These are phyloP conservation scores for Carex parvula DNA, from an alignment of 176 grass and related monocot genomes.

Conservation along the genomic window DNA sequence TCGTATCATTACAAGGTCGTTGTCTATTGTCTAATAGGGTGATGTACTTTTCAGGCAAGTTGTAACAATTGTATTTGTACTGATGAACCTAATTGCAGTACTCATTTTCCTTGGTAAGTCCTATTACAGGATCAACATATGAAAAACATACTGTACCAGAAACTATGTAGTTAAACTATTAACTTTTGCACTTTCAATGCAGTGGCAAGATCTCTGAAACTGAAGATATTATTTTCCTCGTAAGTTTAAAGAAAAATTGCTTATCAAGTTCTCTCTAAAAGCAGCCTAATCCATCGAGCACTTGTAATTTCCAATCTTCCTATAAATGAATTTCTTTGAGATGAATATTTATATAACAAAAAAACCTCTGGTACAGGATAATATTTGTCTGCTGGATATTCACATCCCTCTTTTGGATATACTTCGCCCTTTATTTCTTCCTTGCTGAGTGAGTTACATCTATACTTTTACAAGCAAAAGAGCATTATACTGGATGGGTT, in stretches of 20 bases:
- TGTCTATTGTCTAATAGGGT: too few species aligned
- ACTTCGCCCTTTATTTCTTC: constrained; percentile 85
- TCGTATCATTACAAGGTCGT: too few species aligned
- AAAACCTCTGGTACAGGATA: constrained; percentile 40
- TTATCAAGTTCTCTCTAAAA: constrained; percentile 7
- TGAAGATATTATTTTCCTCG: constrained; percentile 33
- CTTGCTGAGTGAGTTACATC: constrained; percentile 51
- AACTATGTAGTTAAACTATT: background rate
- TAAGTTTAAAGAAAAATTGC: constrained; percentile 33
- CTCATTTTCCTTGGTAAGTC: constrained; percentile 62
- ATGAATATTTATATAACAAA: constrained; percentile 16
- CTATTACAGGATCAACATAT: background rate
- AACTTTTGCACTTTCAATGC: constrained; percentile 29
- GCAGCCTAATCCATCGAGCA: background rate
- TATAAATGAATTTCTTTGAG: background rate
- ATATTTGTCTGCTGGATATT: constrained; percentile 66
- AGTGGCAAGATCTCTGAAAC: constrained; percentile 46
- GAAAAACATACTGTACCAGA: background rate
- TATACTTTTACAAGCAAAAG: background rate
- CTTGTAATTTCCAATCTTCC: background rate
- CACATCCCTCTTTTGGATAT: constrained; percentile 66
- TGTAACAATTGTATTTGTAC: too few species aligned
- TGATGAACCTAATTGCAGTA: too few species aligned
- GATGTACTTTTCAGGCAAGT: too few species aligned
- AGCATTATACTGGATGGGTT: background rate